Base-by-base conservation (phyloP, 2,329 filamentous ascomycete species). In the Penicillium sp. region DNA sequence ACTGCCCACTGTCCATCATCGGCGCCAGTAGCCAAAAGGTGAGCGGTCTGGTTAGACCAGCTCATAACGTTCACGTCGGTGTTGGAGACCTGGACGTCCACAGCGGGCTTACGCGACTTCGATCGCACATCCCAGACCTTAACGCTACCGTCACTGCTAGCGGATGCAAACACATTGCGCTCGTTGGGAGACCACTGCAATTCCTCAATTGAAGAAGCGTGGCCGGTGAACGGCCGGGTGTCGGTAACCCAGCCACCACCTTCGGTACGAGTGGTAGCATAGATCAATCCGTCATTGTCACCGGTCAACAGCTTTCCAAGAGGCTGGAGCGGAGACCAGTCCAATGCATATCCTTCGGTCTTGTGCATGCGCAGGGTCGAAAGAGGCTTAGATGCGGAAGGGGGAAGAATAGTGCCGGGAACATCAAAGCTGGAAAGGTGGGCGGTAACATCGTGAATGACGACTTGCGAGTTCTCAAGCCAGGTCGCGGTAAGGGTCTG, bases 131-230 rank as follows among this genome's bases (percentile, higher is more conserved):
- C 93, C 90, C 93, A 98, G 53, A 98, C 83, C 68, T 93, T 91
- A 55, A 98, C 84, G 9, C 88, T 95, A 61, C 93, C 91, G 70
- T 98, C 93, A 66, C 85, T 89, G 49, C 89, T 94, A 4, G 88
- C 90, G 0, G 91, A 97, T 0, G 93, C 87, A 64, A 98, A 98
- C 26, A 97, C 93, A 53, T 89, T 90, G 55, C 83, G 83, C 73
- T 98, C 93, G 17, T 84, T 87, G 0, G 93, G 93, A 45, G 88
- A 95, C 93, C 93, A 98, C 70, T 97, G 91, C 24, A 98, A 76
- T 66, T 98, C 93, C 74, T 98, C 93, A 15, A 98, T 83, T 45
- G 87, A 91, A 64, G 83, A 81, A 8, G 78, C 79, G 74, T 98
- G 93, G 44, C 90, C 91, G 21, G 81, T 81, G 72, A 94, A 95